Evolutionary conservation across 805 yeast genomes (phyloP).

Genomic region (Osmozyma mogii): DNA sequence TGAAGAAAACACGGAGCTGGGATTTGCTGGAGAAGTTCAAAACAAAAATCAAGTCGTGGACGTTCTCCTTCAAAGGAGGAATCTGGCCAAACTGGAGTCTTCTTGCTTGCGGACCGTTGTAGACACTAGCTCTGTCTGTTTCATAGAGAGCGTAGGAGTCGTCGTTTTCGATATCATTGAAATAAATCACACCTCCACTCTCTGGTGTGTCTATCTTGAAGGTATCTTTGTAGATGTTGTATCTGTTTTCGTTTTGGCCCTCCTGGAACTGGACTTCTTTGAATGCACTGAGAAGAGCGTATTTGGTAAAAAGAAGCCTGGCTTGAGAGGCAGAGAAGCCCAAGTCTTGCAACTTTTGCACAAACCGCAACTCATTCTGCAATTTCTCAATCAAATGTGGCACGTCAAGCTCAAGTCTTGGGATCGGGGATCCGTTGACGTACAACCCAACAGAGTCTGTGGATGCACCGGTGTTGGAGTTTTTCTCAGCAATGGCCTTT

Average conservation of each 20-base stretch:
- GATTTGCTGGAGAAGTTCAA: slow-evolving; percentile 48
- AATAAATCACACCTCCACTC: slow-evolving; percentile 47
- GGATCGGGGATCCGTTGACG: slow-evolving; percentile 60
- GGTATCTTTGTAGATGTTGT: slow-evolving; percentile 19
- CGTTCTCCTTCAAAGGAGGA: slow-evolving; percentile 65
- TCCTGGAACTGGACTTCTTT: slow-evolving; percentile 27
- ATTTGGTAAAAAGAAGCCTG: slow-evolving; percentile 25
- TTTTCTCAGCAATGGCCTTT: slow-evolving; percentile 17
- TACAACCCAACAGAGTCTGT: slow-evolving; percentile 44
- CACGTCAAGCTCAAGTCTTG: slow-evolving; percentile 36
- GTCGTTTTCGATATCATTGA: slow-evolving; percentile 73
- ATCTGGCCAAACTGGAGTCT: slow-evolving; percentile 59
- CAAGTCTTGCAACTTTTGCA: slow-evolving; percentile 16
- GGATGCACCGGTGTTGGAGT: slow-evolving; percentile 31
- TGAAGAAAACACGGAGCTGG: slow-evolving; percentile 43
- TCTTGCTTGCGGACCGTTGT: slow-evolving; percentile 21
- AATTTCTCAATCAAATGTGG: slow-evolving; percentile 36
- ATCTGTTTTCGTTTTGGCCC: slow-evolving; percentile 28
- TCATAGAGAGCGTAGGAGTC: slow-evolving; percentile 40
- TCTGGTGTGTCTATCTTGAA: slow-evolving; percentile 11
- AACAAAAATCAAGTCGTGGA: slow-evolving; percentile 66
- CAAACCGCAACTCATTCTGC: slow-evolving; percentile 15
- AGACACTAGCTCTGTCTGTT: slow-evolving; percentile 34
- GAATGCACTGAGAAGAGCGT: slow-evolving; percentile 33
- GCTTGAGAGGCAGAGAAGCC: slow-evolving; percentile 29